Base-by-base conservation (phyloP, 345 rosid species). In the Abelmoschus esculentus region DNA sequence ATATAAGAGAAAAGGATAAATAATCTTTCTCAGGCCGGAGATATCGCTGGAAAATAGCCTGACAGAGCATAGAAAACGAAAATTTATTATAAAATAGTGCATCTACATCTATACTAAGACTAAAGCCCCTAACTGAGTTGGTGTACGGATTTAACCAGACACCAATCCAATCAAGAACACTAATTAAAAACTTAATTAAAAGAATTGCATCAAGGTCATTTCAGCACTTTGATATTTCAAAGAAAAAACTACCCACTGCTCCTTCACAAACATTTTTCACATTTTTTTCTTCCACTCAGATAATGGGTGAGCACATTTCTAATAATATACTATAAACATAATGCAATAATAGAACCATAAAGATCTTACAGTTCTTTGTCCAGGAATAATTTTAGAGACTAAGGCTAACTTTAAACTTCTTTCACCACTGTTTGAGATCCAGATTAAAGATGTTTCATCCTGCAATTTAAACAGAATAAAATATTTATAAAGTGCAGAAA, bases 371-470 rank as follows among this genome's bases (percentile, higher is more conserved):
- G 96, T 93, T 93, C 96, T 79, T 80, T 93, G 98, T 75, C 98
- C 96, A 66, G 96, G 97, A 79, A 93, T 83, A 72, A 93, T 86
- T 81, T 80, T 89, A 71, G 92, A 85, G 66, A 91, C 87, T 60
- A 87, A 82, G 10, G 96, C 80, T 80, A 93, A 80, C 84, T 91
- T 93, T 85, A 91, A 83, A 72, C 85, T 85, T 78, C 86, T 86
- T 79, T 88, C 97, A 19, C 87, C 91, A 26, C 84, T 84, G 78
- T 85, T 86, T 66, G 96, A 58, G 74, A 84, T 83, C 98, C 97
- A 91, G 68, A 89, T 88, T 82, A 93, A 88, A 80, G 91, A 86
- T 76, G 92, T 74, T 83, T 87, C 98, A 71, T 93, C 98, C 98
- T 93, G 90, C 70, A 73, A 74, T 72, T 77, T 73, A 76, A 71